Evolutionary conservation across 805 yeast genomes (phyloP), one percentile per base, ranked within the genome.

Genomic region (Nematodospora valgi): DNA sequence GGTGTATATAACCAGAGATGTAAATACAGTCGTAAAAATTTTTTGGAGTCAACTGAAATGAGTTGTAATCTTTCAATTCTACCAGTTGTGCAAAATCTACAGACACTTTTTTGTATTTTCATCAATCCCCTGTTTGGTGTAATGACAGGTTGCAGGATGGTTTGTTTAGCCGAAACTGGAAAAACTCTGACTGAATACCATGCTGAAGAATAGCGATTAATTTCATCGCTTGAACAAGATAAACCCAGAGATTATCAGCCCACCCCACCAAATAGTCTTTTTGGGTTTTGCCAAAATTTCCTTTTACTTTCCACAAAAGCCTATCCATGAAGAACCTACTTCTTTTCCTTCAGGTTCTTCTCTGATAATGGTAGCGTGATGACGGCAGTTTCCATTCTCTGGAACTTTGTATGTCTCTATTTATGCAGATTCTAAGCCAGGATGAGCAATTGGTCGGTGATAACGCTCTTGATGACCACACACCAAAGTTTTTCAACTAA

Each of bases 331-430:
- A 4, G 56, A 49, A 24, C 64, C 17, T 56, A 54, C 15, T 56
- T 57, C 27, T 52, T 48, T 12, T 53, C 48, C 14, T 50, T 47
- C 26, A 43, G 41, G 49, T 24, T 52, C 48, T 18, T 68, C 69
- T 38, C 56, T 59, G 23, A 70, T 72, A 37, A 77, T 67, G 38
- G 68, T 71, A 14, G 81, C 81, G 49, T 73, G 76, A 58, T 77
- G 83, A 50, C 83, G 72, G 41, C 82, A 77, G 49, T 75, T 75
- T 49, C 75, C 68, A 23, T 63, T 64, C 56, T 71, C 75, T 40
- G 82, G 82, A 23, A 77, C 83, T 44, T 74, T 72, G 54, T 77
- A 77, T n/a, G 83, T 77, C 47, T 72, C 78, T 80, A 77, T 77
- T 46, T 59, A 77, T 9, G 82, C 80, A 21, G 70, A 51, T 33